Evolutionary conservation across 305 asterid genomes (phyloP), one percentile per base, ranked within the genome.

Genomic region (Plantago coronopus): DNA sequence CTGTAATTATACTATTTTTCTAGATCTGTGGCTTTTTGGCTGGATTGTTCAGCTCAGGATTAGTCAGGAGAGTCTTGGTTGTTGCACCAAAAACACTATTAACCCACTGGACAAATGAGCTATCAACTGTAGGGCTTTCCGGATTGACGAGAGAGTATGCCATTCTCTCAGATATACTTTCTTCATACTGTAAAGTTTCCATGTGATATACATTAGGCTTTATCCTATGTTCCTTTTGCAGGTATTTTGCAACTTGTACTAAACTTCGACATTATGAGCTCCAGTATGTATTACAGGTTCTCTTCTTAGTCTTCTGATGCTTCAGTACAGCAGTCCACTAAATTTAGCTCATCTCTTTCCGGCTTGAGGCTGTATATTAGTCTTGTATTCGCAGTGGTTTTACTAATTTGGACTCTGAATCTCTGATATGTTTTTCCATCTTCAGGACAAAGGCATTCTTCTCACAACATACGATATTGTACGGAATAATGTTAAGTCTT

Each of bases 391-490:
- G 29, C 37, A 29, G 19, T 48, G 16, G 29, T 63, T 48, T 47
- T 69, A 49, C 27, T 3, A n/a, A 53, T 5, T 18, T 46, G 47
- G 48, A 66, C 56, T 63, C 59, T 70, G 59, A 71, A 46, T 20
- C 54, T 50, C 60, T 70, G 53, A 74, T 31, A 27, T 47, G n/a
- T 61, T 67, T 58, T 18, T 65, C 67, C 64, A 18, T 47, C 38
- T 60, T 55, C 70, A 91, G 98, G 95, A 83, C 71, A 86, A 84
- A 79, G 97, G 97, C 48, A 61, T 91, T 59, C 97, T 91, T 66
- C 76, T 91, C 51, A 91, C 98, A 53, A 91, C 98, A 56, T 91
- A 91, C 58, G 98, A 91, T 66, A 91, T 91, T 64, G 96, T 91
- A 61, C 78, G 98, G 68, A 82, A 81, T 70, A 91, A 91, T 69